Evolutionary conservation across 73 alveolate genomes (phyloP), one percentile per base, ranked within the genome.

Genomic region (Effrenium voratum): DNA sequence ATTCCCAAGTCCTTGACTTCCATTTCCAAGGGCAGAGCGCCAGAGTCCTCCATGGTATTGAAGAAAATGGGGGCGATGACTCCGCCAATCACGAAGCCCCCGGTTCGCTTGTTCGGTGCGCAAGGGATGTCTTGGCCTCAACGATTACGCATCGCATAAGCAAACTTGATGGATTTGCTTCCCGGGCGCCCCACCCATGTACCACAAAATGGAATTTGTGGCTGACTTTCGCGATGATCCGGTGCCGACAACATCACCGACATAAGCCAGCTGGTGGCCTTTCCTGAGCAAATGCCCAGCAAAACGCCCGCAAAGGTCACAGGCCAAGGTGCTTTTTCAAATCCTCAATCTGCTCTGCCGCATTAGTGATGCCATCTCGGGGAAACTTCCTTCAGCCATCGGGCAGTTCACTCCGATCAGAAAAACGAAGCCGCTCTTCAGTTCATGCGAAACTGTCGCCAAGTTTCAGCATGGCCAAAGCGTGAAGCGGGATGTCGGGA

Each of bases 21-120:
- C 90, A 75, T 92, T 41, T 92, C 98, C 44, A 92, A 59, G 19
- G 98, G 98, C 92, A 92, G 63, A 8, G 98, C 98, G 40, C 98
- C 98, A 36, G 98, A 72, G 82, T 92, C 98, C 91, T 92, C 98
- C 98, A 92, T 92, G 80, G 98, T 92, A 77, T 92, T 92, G 91
- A 92, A 92, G 41, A 92, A 92, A 55, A 92, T 92, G 49, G 98
- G 98, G 28, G 98, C 98, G n/a, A 92, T 92, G 60, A 66, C 68
- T 36, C 98, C 63, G 49, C 98, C 98, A 45, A 92, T 49, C 91
- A 92, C 91, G 66, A 92, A 73, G 98, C 98, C 98, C 44, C 98
- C 98, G 30, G 98, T 92, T 80, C 98, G 98, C 91, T 92, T 92
- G 98, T 92, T 92, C 40, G 98, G 98, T 47, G 91, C 98, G 66